Percentiles rank a stretch among this genome's conserved stretches.
phyloP scores from a whole-genome alignment of 139 green algal genomes.

The Chlorella sp. region DNA sequence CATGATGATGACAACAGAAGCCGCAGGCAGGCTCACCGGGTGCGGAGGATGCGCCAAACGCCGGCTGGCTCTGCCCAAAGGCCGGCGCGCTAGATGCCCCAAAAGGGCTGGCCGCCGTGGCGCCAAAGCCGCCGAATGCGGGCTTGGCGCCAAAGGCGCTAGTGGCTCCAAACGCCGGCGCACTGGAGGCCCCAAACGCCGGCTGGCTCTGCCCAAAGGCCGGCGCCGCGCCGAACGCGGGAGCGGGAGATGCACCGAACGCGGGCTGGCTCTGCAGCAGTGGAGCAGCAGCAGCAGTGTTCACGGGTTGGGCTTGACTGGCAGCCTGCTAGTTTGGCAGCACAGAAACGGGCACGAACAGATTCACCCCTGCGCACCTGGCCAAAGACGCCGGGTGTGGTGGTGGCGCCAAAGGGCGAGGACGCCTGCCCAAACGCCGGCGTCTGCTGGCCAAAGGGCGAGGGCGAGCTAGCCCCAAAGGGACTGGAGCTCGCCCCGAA shows the following conservation, averaged over 20 bases:
- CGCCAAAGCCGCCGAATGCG: constrained; percentile 39
- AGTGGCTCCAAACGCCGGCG: constrained; percentile 58
- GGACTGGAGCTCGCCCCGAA: constrained; percentile 17
- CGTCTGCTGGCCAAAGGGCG: constrained; percentile 44
- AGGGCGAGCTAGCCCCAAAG: constrained; percentile 41
- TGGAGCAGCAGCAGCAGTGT: neutral
- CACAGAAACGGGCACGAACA: no score
- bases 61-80: constrained; percentile 40
- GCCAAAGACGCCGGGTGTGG: constrained; percentile 48
- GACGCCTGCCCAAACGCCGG: constrained; percentile 17
- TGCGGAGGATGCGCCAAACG: constrained; percentile 34
- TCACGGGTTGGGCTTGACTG: no score
- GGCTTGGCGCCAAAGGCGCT: constrained; percentile 53
- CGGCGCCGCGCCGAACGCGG: constrained; percentile 53
- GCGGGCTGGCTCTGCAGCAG: constrained; percentile 38
- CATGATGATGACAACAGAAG: neutral
- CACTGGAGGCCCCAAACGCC: constrained; percentile 52
- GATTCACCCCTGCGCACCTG: no score
- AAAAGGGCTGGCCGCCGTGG: constrained; percentile 36
- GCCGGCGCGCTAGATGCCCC: constrained; percentile 28
- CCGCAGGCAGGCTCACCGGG: neutral
- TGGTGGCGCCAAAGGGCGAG: constrained; percentile 52
- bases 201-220: neutral
- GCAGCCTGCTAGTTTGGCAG: no score
- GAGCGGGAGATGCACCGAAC: constrained; percentile 39